These are phyloP conservation scores for Linum usitatissimum DNA, from an alignment of 345 rosid genomes.

Conservation along the genomic window DNA sequence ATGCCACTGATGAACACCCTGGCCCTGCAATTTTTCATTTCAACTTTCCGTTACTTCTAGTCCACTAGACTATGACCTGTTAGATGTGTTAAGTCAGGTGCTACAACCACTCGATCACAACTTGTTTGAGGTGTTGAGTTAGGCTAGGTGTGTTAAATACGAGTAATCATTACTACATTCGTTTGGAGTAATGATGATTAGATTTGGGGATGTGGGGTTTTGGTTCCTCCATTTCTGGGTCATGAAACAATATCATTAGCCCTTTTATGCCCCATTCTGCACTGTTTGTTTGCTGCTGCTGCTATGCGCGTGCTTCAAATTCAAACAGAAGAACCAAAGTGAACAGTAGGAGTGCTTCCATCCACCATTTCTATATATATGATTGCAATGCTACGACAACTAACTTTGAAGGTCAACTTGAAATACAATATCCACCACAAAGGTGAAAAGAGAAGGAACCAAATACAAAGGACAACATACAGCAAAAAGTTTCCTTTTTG, in stretches of 20 bases:
- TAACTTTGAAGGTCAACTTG: slow-evolving; percentile 12
- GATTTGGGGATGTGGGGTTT: not conserved
- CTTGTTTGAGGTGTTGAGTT: too few relatives aligned
- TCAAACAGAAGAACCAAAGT: slow-evolving; percentile 1
- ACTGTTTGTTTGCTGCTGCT: not conserved
- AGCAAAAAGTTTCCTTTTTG: slow-evolving; percentile 1
- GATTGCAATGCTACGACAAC: not conserved
- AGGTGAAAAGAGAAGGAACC: not conserved
- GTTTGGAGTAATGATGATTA: not conserved
- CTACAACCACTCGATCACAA: too few relatives aligned
- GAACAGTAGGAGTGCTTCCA: not conserved
- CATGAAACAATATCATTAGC: slow-evolving; percentile 11
- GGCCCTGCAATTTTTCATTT: slow-evolving; percentile 49
- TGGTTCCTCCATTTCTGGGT: slow-evolving; percentile 20
- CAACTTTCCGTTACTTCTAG: too few relatives aligned
- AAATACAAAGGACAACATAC: too few relatives aligned
- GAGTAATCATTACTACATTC: too few relatives aligned
- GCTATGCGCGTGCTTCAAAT: slow-evolving; percentile 31
- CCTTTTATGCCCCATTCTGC: not conserved
- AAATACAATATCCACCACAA: too few relatives aligned
- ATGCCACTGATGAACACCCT: slow-evolving; percentile 92
- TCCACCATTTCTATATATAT: not conserved
- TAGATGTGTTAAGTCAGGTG: too few relatives aligned
- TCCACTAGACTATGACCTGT: too few relatives aligned
- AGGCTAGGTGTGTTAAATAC: too few relatives aligned